phyloP scores from a whole-genome alignment of 192 early-diverging fungal species.

The Geranomyces michiganensis region DNA sequence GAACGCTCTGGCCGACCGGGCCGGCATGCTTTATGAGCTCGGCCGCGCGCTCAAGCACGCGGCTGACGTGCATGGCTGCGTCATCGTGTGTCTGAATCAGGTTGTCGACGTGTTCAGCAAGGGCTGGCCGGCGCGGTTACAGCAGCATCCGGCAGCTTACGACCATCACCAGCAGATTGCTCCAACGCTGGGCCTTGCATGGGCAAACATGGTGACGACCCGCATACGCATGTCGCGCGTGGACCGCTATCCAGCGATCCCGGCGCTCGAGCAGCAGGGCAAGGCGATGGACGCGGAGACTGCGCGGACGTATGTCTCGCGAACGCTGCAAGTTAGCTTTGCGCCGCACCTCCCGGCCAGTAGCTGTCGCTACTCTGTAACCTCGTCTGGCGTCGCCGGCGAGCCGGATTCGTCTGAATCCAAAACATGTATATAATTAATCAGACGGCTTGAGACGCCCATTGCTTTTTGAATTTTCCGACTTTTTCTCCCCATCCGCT shows the following conservation, averaged over 20 bases:
- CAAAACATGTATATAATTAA: too few relatives aligned
- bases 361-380: constrained; percentile 8
- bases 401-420: too few relatives aligned
- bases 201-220: constrained; percentile 74
- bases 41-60: constrained; percentile 64
- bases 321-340: constrained; percentile 21
- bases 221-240: constrained; percentile 58
- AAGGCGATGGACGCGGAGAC: constrained; percentile 7
- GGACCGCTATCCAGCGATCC: background rate
- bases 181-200: constrained; percentile 71
- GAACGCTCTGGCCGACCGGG: constrained; percentile 43
- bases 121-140: too few relatives aligned
- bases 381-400: constrained; percentile 15
- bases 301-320: background rate
- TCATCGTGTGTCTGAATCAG: constrained; percentile 83
- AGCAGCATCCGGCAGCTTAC: background rate
- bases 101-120: constrained; percentile 52
- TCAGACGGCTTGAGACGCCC: too few relatives aligned
- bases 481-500: too few relatives aligned
- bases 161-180: background rate
- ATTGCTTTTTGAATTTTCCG: too few relatives aligned
- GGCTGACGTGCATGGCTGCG: constrained; percentile 63
- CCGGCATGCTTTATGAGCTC: constrained; percentile 59
- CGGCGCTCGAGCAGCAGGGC: background rate
- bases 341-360: constrained; percentile 19